Base-by-base conservation (phyloP, 768 basidiomycete genomes). In the Pilatotrama ljubarskyi region DNA sequence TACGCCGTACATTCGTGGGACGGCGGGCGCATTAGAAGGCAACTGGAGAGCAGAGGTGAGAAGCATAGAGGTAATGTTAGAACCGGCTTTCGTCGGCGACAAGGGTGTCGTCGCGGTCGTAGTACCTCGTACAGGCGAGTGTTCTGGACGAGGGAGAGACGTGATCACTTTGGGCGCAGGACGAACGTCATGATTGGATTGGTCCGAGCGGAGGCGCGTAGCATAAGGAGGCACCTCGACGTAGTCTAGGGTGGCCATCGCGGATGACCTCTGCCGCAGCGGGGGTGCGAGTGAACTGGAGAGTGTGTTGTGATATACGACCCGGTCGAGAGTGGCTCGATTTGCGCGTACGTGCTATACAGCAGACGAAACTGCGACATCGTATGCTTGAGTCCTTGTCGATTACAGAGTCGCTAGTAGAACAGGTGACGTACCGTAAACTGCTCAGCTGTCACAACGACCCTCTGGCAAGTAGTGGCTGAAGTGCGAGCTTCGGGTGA, bases 211-310 rank as follows among this genome's bases (percentile, higher is more conserved):
- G 26, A 78, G 72, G 1, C 73, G 74, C 15, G 70, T 72, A 0
- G 75, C 79, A 32, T 75, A 74, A 26, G 72, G 46, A 3, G 80
- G 81, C 22, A 82, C 69, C 11, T 76, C 77, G 32, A 76, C 74
- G 64, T 83, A 84, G 58, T 82, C 81, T 42, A 85, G 69, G 9
- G 78, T 77, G 11, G 81, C 77, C 82, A 83, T 78, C 32, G 44
- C 63, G 42, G 8, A 18, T 43, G 15, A 11, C 35, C 7, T 24
- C 32, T 13, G 48, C 15, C 17, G 26, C 14, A 15, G 2, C 3
- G 20, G 18, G 43, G 20, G 17, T 22, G 5, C 20, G 17, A 11
- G 4, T n/a, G n/a, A n/a, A n/a, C n/a, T n/a, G n/a, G n/a, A n/a
- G n/a, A n/a, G n/a, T n/a, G n/a, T n/a, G n/a, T n/a, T n/a, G n/a